Percentiles rank a stretch among this genome's conserved stretches.
Evolutionary conservation across 2,329 filamentous ascomycete species (phyloP).

Genomic region (Botrytis elliptica): DNA sequence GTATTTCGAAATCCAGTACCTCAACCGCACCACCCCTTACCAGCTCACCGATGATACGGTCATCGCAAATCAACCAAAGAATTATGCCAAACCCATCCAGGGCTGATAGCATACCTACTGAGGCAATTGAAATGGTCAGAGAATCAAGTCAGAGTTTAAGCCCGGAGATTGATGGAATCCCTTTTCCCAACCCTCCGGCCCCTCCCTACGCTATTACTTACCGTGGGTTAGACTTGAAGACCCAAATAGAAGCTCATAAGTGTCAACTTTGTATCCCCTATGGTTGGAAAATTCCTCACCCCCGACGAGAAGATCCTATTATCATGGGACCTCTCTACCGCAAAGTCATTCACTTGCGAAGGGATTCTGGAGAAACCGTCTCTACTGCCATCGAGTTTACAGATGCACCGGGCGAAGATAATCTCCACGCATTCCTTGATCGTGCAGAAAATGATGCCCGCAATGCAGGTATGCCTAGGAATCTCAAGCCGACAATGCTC

Average conservation of each 20-base stretch:
- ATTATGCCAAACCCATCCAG: not conserved
- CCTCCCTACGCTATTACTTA: not conserved
- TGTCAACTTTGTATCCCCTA: not conserved
- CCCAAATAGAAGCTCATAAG: not conserved
- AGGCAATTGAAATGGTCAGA: not conserved
- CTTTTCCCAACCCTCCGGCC: not conserved
- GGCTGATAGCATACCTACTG: not conserved
- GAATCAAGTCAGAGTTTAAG: not conserved
- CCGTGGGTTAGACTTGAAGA: not conserved
- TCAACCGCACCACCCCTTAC: not conserved
- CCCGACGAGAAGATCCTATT: too few species aligned
- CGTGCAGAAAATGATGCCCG: not conserved
- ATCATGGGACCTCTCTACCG: not conserved
- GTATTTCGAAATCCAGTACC: not conserved
- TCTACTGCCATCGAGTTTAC: slow-evolving; percentile 5
- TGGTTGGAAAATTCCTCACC: not conserved
- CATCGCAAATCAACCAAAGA: not conserved
- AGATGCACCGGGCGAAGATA: not conserved
- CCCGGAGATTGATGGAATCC: not conserved
- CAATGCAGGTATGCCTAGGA: not conserved
- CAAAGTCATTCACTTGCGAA: not conserved
- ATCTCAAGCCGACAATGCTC: not conserved
- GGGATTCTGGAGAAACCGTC: not conserved
- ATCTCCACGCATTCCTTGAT: not conserved
- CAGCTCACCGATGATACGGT: not conserved